These are phyloP conservation scores for Venturia pyrina DNA, from an alignment of 2,329 filamentous ascomycete species.

Conservation along the genomic window DNA sequence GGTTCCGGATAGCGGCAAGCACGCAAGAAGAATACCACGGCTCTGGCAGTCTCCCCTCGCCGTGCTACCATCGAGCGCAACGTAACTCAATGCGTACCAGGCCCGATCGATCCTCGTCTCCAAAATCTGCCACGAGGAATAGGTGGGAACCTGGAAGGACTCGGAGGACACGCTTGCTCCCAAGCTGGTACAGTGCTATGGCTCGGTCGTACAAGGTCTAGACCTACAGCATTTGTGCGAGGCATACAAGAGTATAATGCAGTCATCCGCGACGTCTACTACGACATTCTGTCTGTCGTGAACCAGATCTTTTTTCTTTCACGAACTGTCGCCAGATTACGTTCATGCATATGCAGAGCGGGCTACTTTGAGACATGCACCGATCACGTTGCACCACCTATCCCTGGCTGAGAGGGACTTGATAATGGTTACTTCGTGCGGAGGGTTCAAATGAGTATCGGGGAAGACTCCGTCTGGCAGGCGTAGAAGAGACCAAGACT, in stretches of 20 bases:
- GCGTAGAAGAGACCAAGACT: neutral
- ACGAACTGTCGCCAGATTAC: neutral
- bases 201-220: neutral
- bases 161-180: neutral
- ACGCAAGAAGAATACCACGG: neutral
- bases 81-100: neutral
- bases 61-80: neutral
- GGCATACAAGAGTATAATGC: neutral
- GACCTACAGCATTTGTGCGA: neutral
- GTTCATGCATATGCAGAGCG: neutral
- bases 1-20: neutral
- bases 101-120: neutral
- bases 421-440: neutral
- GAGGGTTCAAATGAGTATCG: neutral
- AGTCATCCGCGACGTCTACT: neutral
- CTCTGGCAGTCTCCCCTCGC: neutral
- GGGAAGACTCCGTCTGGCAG: neutral
- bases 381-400: neutral
- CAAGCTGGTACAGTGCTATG: neutral
- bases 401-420: neutral
- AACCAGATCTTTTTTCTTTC: neutral
- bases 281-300: neutral
- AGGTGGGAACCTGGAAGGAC: neutral
- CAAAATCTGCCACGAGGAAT: neutral
- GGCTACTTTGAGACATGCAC: conserved; percentile 1